Evolutionary conservation across 257 asterid species (phyloP).

Genomic region (Verbascum thapsus): DNA sequence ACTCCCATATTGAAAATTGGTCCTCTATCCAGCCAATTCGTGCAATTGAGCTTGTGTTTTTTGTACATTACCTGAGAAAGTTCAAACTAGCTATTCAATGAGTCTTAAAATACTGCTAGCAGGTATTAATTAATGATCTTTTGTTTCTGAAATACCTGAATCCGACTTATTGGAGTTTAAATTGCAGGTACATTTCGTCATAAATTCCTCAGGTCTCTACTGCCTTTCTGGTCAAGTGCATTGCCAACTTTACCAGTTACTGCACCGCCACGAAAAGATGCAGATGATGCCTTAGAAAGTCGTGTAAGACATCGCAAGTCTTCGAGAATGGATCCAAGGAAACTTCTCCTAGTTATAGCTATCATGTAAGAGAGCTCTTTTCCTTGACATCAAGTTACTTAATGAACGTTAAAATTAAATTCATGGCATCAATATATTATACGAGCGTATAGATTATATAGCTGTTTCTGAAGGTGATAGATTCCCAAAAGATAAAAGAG

Average conservation of each 20-base stretch:
- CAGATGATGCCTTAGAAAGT: conserved; percentile 70
- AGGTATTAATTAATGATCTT: conserved; percentile 21
- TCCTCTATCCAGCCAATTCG: background rate
- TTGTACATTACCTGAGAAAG: background rate
- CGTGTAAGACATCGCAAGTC: conserved; percentile 69
- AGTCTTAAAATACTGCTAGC: background rate
- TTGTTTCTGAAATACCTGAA: conserved; percentile 8
- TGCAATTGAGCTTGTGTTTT: background rate
- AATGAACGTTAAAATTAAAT: conserved; percentile 8
- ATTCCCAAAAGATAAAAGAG: no score
- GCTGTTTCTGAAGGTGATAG: no score
- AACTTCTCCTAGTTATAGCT: conserved; percentile 80
- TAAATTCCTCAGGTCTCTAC: conserved; percentile 75
- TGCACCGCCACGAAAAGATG: conserved; percentile 87
- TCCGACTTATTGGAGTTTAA: conserved; percentile 27
- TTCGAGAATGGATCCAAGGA: conserved; percentile 94
- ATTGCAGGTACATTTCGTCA: conserved; percentile 71
- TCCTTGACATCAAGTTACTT: conserved; percentile 8
- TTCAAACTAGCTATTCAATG: background rate
- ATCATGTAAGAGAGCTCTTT: conserved; percentile 54
- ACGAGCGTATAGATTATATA: background rate
- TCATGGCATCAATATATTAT: background rate
- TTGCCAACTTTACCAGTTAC: conserved; percentile 89
- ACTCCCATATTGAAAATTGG: background rate
- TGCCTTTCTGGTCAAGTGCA: conserved; percentile 95